Evolutionary conservation across 768 basidiomycete genomes (phyloP).

Genomic region (Xanthoconium stramineum): DNA sequence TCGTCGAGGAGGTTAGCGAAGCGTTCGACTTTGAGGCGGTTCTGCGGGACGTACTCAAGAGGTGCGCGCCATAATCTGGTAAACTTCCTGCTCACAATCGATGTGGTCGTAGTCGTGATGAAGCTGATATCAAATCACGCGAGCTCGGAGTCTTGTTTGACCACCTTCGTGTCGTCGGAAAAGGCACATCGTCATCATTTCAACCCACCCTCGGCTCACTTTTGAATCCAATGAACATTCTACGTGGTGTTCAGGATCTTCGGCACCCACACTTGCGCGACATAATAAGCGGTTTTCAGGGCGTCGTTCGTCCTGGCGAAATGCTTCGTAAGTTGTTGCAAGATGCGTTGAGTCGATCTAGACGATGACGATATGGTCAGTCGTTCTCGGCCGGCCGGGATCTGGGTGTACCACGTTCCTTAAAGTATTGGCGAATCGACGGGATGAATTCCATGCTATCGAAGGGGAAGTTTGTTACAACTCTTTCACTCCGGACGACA

Average conservation of each 20-base stretch:
- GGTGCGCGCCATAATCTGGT: conserved; percentile 4
- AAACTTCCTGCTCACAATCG: not conserved
- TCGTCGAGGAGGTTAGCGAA: conserved; percentile 16
- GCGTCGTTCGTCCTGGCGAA: conserved; percentile 58
- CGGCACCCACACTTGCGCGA: conserved; percentile 61
- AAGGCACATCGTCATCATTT: conserved; percentile 52
- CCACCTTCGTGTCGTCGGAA: conserved; percentile 55
- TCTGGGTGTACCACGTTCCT: conserved; percentile 84
- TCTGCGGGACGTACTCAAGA: conserved; percentile 23
- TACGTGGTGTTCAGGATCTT: conserved; percentile 40
- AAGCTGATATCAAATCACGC: conserved; percentile 48
- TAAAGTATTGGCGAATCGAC: conserved; percentile 76
- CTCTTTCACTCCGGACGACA: conserved; percentile 62
- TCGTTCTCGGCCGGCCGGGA: conserved; percentile 83
- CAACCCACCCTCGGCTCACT: conserved; percentile 62
- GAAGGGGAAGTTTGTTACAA: conserved; percentile 75
- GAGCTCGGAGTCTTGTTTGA: conserved; percentile 62
- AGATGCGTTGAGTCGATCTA: not conserved
- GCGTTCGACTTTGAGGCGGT: conserved; percentile 32
- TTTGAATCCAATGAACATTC: conserved; percentile 49
- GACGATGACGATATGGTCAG: conserved; percentile 33
- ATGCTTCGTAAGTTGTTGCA: conserved; percentile 56
- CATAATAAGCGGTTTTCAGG: conserved; percentile 53
- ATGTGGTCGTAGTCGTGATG: conserved; percentile 37
- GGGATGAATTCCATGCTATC: conserved; percentile 62